Base-by-base conservation (phyloP, 441 rosid species). In the Capsella rubella region DNA sequence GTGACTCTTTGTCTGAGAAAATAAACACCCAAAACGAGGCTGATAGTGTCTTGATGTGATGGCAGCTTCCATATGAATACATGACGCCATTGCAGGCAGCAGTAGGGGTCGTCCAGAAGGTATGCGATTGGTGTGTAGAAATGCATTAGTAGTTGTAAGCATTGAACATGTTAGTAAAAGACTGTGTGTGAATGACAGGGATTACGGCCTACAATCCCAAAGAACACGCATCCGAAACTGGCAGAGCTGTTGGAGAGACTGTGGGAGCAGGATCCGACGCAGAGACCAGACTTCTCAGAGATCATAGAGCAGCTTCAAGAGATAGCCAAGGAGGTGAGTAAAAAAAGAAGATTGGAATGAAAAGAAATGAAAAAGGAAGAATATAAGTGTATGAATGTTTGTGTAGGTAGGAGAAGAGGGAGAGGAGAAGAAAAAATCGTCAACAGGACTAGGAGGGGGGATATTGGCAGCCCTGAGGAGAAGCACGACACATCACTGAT, bases 401-500 rank as follows among this genome's bases (percentile, higher is more conserved):
- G 69, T 59, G 69, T 80, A 90, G 97, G 87, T 90, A 46, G 97
- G 88, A 66, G 91, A 78, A 5, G 95, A 94, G 54, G 91, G 80
- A 35, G 83, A 90, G 53, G 91, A 85, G 37, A 90, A 88, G 80
- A 95, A 87, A 39, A 91, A 74, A 80, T 65, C 89, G 15, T 75
- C 87, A 55, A n/a, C 53, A 62, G 67, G 67, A 62, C 14, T 64
- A 50, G 75, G 74, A 0, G 96, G 97, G 3, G 97, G 97, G 10
- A 88, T 94, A 76, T 78, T 94, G 6, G 93, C 97, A 0, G 95
- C 79, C 21, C 89, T 94, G n/a, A 87, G 89, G 71, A 83, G 99
- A 80, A 90, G 90, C 60, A 9, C 76, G 67, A 92, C 86, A 74
- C 93, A 76, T 46, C 80, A 68, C 66, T 53, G 71, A 15, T 21